Conservation (phyloP, 805 yeast genomes). For the Wickerhamomyces chaumierensis region DNA sequence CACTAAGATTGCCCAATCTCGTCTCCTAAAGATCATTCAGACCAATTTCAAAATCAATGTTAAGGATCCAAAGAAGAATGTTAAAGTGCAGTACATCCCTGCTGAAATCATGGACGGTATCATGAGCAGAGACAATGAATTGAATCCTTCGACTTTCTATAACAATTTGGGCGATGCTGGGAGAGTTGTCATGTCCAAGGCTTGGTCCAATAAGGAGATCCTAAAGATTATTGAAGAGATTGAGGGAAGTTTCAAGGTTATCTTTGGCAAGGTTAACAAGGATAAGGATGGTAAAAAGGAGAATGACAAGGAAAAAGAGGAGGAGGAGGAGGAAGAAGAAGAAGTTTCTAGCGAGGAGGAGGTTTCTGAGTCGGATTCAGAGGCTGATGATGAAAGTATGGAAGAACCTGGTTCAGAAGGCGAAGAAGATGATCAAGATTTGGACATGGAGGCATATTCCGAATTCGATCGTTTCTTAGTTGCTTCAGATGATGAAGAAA, state of each 20-base stretch:
- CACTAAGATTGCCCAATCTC: conserved; percentile 14
- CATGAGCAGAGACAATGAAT: conserved; percentile 18
- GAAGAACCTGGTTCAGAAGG: conserved; percentile 15
- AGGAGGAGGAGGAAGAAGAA: conserved; percentile 14
- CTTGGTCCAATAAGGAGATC: conserved; percentile 33
- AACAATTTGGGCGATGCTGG: conserved; percentile 21
- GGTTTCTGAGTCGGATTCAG: conserved; percentile 5
- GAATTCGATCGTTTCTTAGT: conserved; percentile 27
- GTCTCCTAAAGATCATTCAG: conserved; percentile 11
- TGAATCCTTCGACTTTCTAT: conserved; percentile 38
- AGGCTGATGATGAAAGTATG: conserved; percentile 14
- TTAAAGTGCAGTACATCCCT: conserved; percentile 11
- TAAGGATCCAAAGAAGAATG: conserved; percentile 1
- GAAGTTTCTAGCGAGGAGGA: no score
- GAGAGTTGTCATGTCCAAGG: conserved; percentile 25
- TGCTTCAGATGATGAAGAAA: conserved; percentile 30
- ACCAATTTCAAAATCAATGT: conserved; percentile 8
- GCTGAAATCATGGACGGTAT: conserved; percentile 16
- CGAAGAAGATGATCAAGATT: conserved; percentile 17
- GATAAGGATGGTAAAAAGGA: conserved; percentile 17
- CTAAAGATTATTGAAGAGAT: conserved; percentile 33
- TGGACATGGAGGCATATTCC: conserved; percentile 15
- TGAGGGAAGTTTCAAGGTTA: conserved; percentile 26
- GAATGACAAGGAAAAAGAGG: conserved; percentile 9
- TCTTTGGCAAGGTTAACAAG: conserved; percentile 18